Conservation (phyloP, 495 filamentous ascomycete genomes). For the Schizothecium vesticola region DNA sequence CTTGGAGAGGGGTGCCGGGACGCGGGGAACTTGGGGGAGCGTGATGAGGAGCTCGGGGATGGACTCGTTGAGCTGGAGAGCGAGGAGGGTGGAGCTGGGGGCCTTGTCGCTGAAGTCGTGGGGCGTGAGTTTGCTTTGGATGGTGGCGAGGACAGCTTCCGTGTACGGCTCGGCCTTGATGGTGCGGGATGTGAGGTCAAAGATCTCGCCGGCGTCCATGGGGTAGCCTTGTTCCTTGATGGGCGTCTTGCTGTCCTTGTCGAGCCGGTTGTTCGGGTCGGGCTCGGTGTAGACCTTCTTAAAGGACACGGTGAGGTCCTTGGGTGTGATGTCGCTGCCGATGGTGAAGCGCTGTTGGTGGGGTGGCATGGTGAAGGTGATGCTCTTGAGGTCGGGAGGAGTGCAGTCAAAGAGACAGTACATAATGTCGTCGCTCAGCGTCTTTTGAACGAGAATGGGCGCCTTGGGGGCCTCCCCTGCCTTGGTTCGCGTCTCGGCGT, state of each 20-base stretch:
- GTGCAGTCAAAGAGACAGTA: constrained; percentile 12
- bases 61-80: not conserved
- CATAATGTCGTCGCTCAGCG: constrained; percentile 21
- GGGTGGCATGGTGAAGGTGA: constrained; percentile 24
- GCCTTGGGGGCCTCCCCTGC: not conserved
- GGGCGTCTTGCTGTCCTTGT: not conserved
- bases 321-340: not conserved
- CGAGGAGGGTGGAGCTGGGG: not conserved
- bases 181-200: not conserved
- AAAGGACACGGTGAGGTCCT: not conserved
- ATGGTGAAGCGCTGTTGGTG: constrained; percentile 34
- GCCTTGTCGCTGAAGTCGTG: not conserved
- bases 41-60: not conserved
- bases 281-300: not conserved
- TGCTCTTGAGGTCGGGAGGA: not conserved
- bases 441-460: constrained; percentile 8
- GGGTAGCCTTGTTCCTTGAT: not conserved
- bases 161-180: not conserved
- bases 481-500: not conserved
- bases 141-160: not conserved
- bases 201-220: not conserved
- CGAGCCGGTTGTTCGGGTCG: not conserved
- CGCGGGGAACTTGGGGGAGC: not conserved
- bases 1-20: not conserved
- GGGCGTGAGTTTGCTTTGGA: not conserved